Evolutionary conservation across 495 filamentous ascomycete species (phyloP).

Genomic region (Tuber umbilicatum): DNA sequence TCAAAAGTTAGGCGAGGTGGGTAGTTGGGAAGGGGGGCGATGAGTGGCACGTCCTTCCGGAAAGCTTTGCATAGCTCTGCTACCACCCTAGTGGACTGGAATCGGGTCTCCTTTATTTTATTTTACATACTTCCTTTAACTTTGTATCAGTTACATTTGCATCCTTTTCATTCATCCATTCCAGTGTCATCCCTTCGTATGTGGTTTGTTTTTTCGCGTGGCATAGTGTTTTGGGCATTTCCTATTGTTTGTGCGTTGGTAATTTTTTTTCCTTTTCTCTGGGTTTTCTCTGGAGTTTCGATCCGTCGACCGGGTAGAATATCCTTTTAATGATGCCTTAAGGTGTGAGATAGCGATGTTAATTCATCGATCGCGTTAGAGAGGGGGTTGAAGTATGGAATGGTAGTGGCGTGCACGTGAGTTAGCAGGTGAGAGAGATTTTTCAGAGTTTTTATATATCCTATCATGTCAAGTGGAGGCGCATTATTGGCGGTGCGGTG

Average conservation of each 20-base stretch:
- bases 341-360: slow-evolving; percentile 6
- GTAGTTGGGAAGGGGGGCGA: slow-evolving; percentile 15
- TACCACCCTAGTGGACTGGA: slow-evolving; percentile 3
- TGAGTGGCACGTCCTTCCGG: slow-evolving; percentile 16
- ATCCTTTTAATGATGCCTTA: slow-evolving; percentile 34
- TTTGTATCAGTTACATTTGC: slow-evolving; percentile 35
- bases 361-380: slow-evolving; percentile 1
- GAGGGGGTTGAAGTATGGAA: background rate
- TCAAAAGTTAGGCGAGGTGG: slow-evolving; percentile 13
- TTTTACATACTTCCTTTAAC: slow-evolving; percentile 40
- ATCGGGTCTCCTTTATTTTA: slow-evolving; percentile 17
- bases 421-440: background rate
- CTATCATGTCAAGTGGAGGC: slow-evolving; percentile 11
- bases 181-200: slow-evolving; percentile 30
- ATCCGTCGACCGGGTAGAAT: slow-evolving; percentile 39
- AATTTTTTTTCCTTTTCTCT: slow-evolving; percentile 28
- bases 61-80: slow-evolving; percentile 13
- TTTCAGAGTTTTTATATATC: slow-evolving; percentile 1
- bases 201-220: slow-evolving; percentile 35
- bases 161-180: slow-evolving; percentile 39
- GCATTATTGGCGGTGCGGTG: slow-evolving; percentile 3
- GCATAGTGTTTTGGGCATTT: slow-evolving; percentile 39
- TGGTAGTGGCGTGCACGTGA: background rate
- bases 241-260: slow-evolving; percentile 20
- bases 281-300: slow-evolving; percentile 27